Evolutionary conservation across 345 rosid species (phyloP), one percentile per base, ranked within the genome.

Genomic region (Linum trigynum): DNA sequence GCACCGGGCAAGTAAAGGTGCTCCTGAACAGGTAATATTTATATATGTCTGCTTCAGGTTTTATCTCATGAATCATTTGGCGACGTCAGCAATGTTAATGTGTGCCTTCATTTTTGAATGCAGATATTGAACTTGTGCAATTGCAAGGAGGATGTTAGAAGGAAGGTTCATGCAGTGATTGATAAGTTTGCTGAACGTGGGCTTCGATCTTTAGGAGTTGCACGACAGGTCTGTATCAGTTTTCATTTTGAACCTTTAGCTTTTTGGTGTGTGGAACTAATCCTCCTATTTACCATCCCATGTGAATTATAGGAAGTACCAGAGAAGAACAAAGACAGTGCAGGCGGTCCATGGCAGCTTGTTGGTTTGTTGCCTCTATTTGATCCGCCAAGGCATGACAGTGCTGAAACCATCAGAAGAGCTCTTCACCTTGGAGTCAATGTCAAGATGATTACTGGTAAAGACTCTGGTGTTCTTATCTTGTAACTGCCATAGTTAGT

Each of bases 331-430:
- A 91, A 87, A 72, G 96, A 89, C 0, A 68, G 84, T 69, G 63
- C 83, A 4, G 98, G 98, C 10, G 85, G 75, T 50, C 95, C 98
- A 23, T 91, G 95, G 98, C 85, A 87, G 66, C 66, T 89, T 76
- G 75, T 84, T 64, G 96, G 98, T 72, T 76, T 91, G 67, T 70
- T 91, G 77, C 89, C 98, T 53, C 86, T 91, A 41, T 91, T 91
- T 67, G 98, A 91, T 84, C 98, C 98, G 60, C 98, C 96, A 1
- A 85, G 98, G 80, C 98, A 91, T 68, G 98, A 91, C 60, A 91
- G 98, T 77, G 96, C 98, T 14, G 98, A 91, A 79, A 89, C 98
- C 67, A 89, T 91, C 63, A 82, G 90, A 77, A 87, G 89, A 73
- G 98, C 98, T 62, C 84, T 91, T 64, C 81, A 87, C 77, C 92